Evolutionary conservation across 306 rosid species (phyloP), one percentile per base, ranked within the genome.

Genomic region (Vicia villosa): DNA sequence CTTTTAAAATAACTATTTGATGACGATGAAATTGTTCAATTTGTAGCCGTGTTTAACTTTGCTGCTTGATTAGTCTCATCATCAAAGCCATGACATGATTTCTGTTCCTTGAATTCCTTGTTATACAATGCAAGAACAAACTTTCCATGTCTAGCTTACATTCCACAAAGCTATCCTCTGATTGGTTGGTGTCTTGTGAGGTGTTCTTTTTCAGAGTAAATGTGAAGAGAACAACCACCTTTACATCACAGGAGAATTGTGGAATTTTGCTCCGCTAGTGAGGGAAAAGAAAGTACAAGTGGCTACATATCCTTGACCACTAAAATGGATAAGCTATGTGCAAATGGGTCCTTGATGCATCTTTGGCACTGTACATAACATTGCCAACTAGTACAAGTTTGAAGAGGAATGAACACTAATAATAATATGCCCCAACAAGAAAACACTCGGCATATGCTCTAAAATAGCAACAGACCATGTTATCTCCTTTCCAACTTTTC

Each of bases 361-460:
- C 68, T 50, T 56, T 60, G 43, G 55, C 56, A 55, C 57, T 67
- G 75, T 62, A 10, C 62, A 32, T 59, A 30, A 50, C n/a, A 34
- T 17, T 43, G 19, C 56, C 80, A 66, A 28, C 22, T 11, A 50
- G 12, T 66, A 42, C 22, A 14, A 37, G 60, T 62, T 73, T 80
- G 58, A 63, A 80, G 46, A 70, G 80, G 26, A 81, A 76, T 43
- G 26, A 1, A 22, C 26, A 22, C 3, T 22, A 22, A 22, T 22
- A 60, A 32, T 55, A 52, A 58, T 69, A 77, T 79, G 41, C 70
- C 79, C 82, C 85, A 69, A 75, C 80, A 82, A 41, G 92, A 80
- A 74, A 82, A 85, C 86, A 85, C 82, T 62, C 66, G 74, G 13
- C 72, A 74, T 79, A 77, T 83, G 63, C 69, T 58, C 64, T 64